A percentile compares a stretch with the other conserved stretches of the same genome.
Conservation (phyloP, 768 basidiomycete species). For the Mycena latifolia region DNA sequence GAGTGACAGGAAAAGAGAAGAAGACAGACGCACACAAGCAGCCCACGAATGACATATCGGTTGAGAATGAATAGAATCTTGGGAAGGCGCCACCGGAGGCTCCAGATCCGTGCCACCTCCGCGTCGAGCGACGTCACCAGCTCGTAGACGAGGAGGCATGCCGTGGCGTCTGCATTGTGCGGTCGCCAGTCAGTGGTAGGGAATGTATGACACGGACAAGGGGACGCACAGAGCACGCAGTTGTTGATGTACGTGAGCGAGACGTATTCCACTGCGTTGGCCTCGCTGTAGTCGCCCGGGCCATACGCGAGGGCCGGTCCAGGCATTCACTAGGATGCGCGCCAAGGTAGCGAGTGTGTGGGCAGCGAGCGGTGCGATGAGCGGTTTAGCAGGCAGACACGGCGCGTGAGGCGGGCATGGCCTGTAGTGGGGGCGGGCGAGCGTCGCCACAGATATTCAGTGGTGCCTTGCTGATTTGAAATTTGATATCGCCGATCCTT, state of each 20-base stretch:
- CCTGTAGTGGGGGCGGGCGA: conserved; percentile 5
- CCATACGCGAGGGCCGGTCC: conserved; percentile 17
- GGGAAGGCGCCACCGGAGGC: conserved; percentile 32
- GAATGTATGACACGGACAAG: background rate
- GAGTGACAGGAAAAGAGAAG: no score
- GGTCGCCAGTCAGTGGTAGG: background rate
- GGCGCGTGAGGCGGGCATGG: conserved; percentile 11
- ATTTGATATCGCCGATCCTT: conserved; percentile 18
- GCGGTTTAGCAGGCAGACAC: background rate
- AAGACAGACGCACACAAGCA: conserved; percentile 21
- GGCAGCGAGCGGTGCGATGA: background rate
- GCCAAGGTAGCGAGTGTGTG: no score
- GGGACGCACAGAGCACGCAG: conserved; percentile 26
- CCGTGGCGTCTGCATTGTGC: conserved; percentile 26
- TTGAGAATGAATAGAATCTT: no score
- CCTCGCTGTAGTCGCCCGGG: conserved; percentile 16
- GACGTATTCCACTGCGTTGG: background rate
- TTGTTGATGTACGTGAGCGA: conserved; percentile 8
- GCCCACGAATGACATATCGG: conserved; percentile 29
- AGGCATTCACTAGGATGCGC: conserved; percentile 13
- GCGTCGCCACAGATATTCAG: conserved; percentile 16
- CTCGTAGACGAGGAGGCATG: conserved; percentile 32
- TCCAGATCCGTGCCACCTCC: conserved; percentile 30
- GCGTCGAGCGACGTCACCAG: conserved; percentile 32
- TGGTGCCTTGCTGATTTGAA: conserved; percentile 5